Evolutionary conservation across 2,329 filamentous ascomycete species (phyloP).

Genomic region (Monilinia laxa): DNA sequence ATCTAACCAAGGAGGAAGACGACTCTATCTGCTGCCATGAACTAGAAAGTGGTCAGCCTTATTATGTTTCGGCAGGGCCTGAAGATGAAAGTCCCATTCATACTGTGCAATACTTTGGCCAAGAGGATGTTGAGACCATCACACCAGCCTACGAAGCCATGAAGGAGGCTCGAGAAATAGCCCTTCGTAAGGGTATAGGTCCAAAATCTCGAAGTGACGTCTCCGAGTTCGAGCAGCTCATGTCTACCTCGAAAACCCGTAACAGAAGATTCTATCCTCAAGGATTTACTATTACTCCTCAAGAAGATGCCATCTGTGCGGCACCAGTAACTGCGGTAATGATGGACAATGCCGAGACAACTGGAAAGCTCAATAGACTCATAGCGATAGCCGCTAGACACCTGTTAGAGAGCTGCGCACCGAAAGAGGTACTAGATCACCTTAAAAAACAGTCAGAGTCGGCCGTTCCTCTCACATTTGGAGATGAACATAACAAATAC

Average conservation of each 20-base stretch:
- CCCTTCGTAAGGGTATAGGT: background rate
- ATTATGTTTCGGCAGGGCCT: background rate
- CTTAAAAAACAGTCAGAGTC: background rate
- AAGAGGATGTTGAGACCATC: background rate
- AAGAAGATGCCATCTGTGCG: background rate
- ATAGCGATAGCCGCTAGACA: background rate
- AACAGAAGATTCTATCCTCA: background rate
- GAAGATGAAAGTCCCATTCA: background rate
- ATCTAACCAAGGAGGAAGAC: conserved; percentile 1
- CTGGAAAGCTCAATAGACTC: background rate
- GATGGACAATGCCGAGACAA: background rate
- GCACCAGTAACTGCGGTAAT: background rate
- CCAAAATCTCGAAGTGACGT: background rate
- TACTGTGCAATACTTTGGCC: background rate
- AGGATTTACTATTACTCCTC: background rate
- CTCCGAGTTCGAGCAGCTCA: background rate
- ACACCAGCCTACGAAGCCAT: conserved; percentile 1
- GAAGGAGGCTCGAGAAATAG: conserved; percentile 3
- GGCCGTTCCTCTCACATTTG: background rate
- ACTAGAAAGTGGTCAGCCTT: background rate
- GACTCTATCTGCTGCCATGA: background rate
- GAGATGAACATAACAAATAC: background rate
- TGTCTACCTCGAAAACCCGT: background rate
- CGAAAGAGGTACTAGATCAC: background rate
- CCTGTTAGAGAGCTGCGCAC: background rate